Evolutionary conservation across 371 early-diverging fungal genomes (phyloP).

Genomic region (Dipsacomyces acuminosporus): DNA sequence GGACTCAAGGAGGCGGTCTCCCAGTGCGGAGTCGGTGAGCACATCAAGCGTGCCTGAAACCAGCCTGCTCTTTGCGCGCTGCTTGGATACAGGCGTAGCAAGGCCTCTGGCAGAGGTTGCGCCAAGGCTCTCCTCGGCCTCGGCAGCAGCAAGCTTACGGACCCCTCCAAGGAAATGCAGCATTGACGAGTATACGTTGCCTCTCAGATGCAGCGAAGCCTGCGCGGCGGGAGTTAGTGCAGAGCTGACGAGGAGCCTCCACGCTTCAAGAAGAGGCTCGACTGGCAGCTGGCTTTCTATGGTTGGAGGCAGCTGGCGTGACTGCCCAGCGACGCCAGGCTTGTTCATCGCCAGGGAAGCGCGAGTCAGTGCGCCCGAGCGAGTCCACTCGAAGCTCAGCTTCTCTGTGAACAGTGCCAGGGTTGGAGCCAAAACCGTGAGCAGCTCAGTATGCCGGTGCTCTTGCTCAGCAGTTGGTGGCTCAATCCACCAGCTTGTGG

Average conservation of each 20-base stretch:
- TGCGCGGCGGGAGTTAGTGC: constrained; percentile 55
- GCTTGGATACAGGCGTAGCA: constrained; percentile 2
- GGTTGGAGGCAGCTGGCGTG: constrained; percentile 19
- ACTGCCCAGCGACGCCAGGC: constrained; percentile 33
- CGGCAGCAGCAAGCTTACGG: constrained; percentile 51
- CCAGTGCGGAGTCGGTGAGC: constrained; percentile 45
- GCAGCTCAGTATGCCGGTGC: constrained; percentile 32
- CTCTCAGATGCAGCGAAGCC: constrained; percentile 62
- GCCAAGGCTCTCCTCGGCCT: constrained; percentile 11
- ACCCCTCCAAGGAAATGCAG: constrained; percentile 57
- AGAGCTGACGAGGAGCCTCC: constrained; percentile 63
- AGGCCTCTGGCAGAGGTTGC: constrained; percentile 1
- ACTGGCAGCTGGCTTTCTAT: constrained; percentile 51
- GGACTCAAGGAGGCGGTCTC: constrained; percentile 64
- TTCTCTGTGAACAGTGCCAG: constrained; percentile 34
- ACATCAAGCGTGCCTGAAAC: constrained; percentile 26
- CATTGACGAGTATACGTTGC: constrained; percentile 77
- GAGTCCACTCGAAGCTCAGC: constrained; percentile 35
- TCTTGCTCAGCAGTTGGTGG: constrained; percentile 26
- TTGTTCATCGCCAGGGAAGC: constrained; percentile 27
- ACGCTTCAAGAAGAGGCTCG: constrained; percentile 53
- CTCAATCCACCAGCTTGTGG: constrained; percentile 17
- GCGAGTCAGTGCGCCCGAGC: constrained; percentile 25
- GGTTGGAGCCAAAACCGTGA: constrained; percentile 33
- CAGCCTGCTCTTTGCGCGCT: constrained; percentile 28